Evolutionary conservation across 371 early-diverging fungal species (phyloP).

Genomic region (Circinella minor): DNA sequence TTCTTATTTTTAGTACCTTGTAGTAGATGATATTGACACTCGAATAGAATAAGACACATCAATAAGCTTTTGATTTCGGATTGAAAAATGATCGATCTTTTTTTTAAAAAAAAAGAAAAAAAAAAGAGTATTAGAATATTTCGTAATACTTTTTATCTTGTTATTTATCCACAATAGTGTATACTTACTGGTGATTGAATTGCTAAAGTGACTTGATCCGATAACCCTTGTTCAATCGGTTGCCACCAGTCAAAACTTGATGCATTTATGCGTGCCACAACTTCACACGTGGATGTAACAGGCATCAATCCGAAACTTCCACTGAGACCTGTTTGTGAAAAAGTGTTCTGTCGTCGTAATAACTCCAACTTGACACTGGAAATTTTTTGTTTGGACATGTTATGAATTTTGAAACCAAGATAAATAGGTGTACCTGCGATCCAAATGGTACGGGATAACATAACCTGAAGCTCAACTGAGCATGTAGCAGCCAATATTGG

Average conservation of each 20-base stretch:
- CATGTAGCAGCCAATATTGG: not conserved
- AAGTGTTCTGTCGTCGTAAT: slow-evolving; percentile 32
- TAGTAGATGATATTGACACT: slow-evolving; percentile 20
- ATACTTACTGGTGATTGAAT: slow-evolving; percentile 35
- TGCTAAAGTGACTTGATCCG: slow-evolving; percentile 26
- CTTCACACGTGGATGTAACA: slow-evolving; percentile 28
- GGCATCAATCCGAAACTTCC: slow-evolving; percentile 20
- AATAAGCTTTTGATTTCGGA: slow-evolving; percentile 28
- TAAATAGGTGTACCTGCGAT: slow-evolving; percentile 39
- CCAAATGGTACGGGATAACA: slow-evolving; percentile 34
- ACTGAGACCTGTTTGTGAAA: slow-evolving; percentile 13
- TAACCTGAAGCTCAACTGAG: slow-evolving; percentile 21
- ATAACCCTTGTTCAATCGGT: slow-evolving; percentile 22
- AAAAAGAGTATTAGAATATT: too few relatives aligned
- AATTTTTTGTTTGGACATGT: slow-evolving; percentile 18
- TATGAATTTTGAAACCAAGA: slow-evolving; percentile 24
- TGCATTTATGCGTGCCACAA: slow-evolving; percentile 14
- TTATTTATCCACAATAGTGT: not conserved
- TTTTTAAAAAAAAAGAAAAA: not conserved
- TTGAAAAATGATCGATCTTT: slow-evolving; percentile 23
- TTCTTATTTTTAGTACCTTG: slow-evolving; percentile 18
- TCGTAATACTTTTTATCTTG: not conserved
- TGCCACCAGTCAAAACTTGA: slow-evolving; percentile 34
- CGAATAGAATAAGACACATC: slow-evolving; percentile 29
- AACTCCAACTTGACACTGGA: slow-evolving; percentile 33